Evolutionary conservation across 2,329 filamentous ascomycete species (phyloP), one percentile per base, ranked within the genome.

Genomic region (Ceratocystis albifundus): DNA sequence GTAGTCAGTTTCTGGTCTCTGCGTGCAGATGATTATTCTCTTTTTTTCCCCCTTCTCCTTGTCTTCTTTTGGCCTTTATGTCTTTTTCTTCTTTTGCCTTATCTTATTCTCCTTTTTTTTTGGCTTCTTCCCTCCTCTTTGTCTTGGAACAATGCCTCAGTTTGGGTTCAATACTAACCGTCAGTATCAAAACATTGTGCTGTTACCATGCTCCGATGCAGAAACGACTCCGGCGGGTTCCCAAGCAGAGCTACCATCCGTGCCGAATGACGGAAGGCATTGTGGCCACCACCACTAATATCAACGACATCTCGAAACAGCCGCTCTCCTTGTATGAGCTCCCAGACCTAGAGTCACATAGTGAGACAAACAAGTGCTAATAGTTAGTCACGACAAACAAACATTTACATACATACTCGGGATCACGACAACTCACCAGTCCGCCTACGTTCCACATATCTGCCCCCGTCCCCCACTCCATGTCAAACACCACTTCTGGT

Each of bases 171-270:
- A 22, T 15, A 61, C 65, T 67, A 36, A 67, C 66, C 66, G 30
- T 62, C 36, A n/a, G n/a, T 15, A 44, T 67, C 66, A 61, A 67
- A 67, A 55, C 66, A 67, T 41, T 67, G 55, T 25, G 53, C 50
- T 2, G 55, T 64, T 15, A 17, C 32, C 22, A 36, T 17, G 5
- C 63, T 64, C 4, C 66, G 64, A 30, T 62, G 55, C 17, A 65
- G 30, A 55, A 67, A 67, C 55, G 65, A 65, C 17, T 30, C 48
- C 3, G 66, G 66, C 7, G 62, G 55, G 1, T 50, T 44, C 3
- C 66, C 66, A 17, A 67, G 61, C 66, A 67, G 62, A 45, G 66
- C 66, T 25, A 67, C 63, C 66, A 67, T 67, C 17, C 66, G 64
- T 10, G 66, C 66, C 10, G 63, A 48, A 61, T 67, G 66, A 15